Evolutionary conservation across 2,329 filamentous ascomycete species (phyloP).

Genomic region (Xylaria sp.): DNA sequence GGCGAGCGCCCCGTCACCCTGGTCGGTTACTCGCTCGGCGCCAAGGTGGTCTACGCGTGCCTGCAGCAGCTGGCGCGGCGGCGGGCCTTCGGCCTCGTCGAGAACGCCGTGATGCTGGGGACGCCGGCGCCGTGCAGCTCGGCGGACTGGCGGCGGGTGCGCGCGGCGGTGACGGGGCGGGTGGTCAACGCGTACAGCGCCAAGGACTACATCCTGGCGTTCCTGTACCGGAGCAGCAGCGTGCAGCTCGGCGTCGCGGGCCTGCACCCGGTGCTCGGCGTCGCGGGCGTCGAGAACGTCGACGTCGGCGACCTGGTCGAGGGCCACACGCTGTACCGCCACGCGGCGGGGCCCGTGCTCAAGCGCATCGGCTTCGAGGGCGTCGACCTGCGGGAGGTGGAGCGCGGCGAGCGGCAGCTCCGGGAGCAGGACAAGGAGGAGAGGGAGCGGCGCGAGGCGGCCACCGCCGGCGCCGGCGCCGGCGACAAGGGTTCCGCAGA

Average conservation of each 20-base stretch:
- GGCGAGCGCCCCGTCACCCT: conserved; percentile 81
- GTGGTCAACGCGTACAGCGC: conserved; percentile 87
- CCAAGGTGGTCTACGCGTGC: conserved; percentile 80
- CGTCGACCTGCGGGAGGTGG: conserved; percentile 51
- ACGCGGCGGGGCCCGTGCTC: conserved; percentile 68
- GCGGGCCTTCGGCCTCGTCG: conserved; percentile 80
- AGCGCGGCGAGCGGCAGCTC: conserved; percentile 25
- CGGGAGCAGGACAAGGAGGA: conserved; percentile 32
- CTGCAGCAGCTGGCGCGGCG: conserved; percentile 75
- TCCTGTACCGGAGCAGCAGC: conserved; percentile 83
- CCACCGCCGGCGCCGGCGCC: no score
- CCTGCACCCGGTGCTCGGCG: conserved; percentile 70
- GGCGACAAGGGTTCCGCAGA: background rate
- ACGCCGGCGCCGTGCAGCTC: conserved; percentile 74
- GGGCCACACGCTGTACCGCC: conserved; percentile 73
- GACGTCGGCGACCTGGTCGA: conserved; percentile 68
- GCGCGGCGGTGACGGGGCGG: conserved; percentile 78
- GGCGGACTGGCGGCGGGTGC: conserved; percentile 75
- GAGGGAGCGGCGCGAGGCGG: conserved; percentile 28
- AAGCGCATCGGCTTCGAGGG: conserved; percentile 71
- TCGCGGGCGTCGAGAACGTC: conserved; percentile 69
- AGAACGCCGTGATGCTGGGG: conserved; percentile 82
- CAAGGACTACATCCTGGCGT: conserved; percentile 85
- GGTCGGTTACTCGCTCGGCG: conserved; percentile 80
- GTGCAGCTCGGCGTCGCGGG: conserved; percentile 85